Conservation (phyloP, 1,139 yeast species). For the Spathaspora sp. region DNA sequence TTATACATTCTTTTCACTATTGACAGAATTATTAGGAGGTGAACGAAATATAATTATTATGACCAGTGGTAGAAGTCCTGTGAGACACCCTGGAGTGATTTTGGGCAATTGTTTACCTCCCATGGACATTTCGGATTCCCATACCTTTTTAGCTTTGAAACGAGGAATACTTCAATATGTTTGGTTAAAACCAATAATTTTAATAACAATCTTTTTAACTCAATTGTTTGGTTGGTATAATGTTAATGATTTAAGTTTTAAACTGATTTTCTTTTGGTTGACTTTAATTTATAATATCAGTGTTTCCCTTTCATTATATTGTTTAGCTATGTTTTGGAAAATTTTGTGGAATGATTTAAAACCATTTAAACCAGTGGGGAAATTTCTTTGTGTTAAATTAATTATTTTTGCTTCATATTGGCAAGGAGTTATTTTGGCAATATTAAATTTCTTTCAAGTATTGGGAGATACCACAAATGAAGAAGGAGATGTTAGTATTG, state of each 20-base stretch:
- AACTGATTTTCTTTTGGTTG: slow-evolving; percentile 62
- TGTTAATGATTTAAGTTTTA: slow-evolving; percentile 48
- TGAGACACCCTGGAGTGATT: slow-evolving; percentile 62
- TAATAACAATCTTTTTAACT: slow-evolving; percentile 53
- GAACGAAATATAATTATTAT: slow-evolving; percentile 77
- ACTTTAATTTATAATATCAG: slow-evolving; percentile 73
- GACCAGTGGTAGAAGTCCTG: slow-evolving; percentile 75
- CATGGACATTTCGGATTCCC: slow-evolving; percentile 85
- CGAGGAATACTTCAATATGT: slow-evolving; percentile 91
- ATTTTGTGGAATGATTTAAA: slow-evolving; percentile 73
- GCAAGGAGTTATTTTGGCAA: slow-evolving; percentile 80
- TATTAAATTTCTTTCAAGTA: slow-evolving; percentile 55
- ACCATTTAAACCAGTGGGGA: slow-evolving; percentile 87
- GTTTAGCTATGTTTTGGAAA: slow-evolving; percentile 90
- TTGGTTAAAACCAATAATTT: slow-evolving; percentile 86
- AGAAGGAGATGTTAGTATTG: slow-evolving; percentile 37
- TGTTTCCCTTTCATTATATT: slow-evolving; percentile 79
- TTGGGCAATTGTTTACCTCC: slow-evolving; percentile 48
- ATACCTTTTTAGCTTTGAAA: slow-evolving; percentile 71
- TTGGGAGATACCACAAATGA: slow-evolving; percentile 28
- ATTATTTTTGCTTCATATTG: slow-evolving; percentile 95
- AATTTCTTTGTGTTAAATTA: slow-evolving; percentile 87
- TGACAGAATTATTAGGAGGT: slow-evolving; percentile 87
- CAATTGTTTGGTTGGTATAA: slow-evolving; percentile 52
- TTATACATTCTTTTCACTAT: slow-evolving; percentile 82